Evolutionary conservation across 768 basidiomycete genomes (phyloP), one percentile per base, ranked within the genome.

Genomic region (Tricholomella constricta): DNA sequence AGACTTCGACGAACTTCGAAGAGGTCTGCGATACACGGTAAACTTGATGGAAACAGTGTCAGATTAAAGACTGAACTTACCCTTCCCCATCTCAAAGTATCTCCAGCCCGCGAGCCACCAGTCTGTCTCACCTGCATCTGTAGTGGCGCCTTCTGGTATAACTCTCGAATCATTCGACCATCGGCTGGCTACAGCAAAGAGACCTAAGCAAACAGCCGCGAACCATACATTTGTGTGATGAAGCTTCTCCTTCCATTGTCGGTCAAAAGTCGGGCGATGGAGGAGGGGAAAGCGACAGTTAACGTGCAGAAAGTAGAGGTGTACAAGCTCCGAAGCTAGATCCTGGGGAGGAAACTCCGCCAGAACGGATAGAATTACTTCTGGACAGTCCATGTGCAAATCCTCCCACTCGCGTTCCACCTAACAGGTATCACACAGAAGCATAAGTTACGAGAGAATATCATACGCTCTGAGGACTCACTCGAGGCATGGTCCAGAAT

Each of bases 181-280:
- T 40, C 85, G 78, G 43, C 85, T 81, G 2, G 83, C 87, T 26
- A 87, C 74, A 15, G 91, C 88, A 66, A 89, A 89, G 1, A 92
- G 46, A 31, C 78, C 67, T 40, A 89, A 65, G 57, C 86, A 85
- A 6, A 87, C 72, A 44, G 76, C 75, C 6, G 78, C 72, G 61
- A 91, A 93, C 72, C 80, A 82, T 6, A 74, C 65, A 52, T 88
- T 79, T 14, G 69, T 73, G 25, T 78, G 72, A 58, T 88, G 79
- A 22, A 86, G 62, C 7, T 72, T 72, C 2, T 81, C 77, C 27
- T 63, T 70, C 73, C 83, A 85, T 41, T 86, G 81, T 14, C 76
- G 75, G 32, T 82, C 72, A 61, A 94, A 93, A 0, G 85, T 84
- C 5, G 83, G 83, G 19, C 78, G 78, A 62, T 93, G 89, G 25